These are phyloP conservation scores for Bimuria novae-zelandiae DNA, from an alignment of 2,329 filamentous ascomycete species.

Conservation along the genomic window DNA sequence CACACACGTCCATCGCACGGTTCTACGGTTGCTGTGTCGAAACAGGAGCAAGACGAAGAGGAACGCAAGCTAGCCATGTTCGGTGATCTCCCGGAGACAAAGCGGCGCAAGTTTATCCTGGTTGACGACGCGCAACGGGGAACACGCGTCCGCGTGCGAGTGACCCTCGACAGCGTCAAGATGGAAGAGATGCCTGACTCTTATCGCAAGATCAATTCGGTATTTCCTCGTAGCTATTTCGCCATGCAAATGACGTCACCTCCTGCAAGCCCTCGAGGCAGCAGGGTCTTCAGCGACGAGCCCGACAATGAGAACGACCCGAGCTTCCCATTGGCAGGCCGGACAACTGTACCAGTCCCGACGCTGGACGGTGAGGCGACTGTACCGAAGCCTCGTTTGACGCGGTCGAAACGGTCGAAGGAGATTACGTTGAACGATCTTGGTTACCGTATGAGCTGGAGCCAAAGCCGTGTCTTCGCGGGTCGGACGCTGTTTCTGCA, in stretches of 20 bases:
- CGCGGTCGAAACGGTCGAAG: conserved; percentile 70
- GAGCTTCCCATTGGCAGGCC: conserved; percentile 47
- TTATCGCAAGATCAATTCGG: conserved; percentile 86
- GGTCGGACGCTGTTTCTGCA: conserved; percentile 86
- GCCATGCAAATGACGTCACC: conserved; percentile 90
- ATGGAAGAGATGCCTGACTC: conserved; percentile 96
- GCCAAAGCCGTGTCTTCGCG: conserved; percentile 89
- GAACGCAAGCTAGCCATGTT: conserved; percentile 73
- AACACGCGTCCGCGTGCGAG: conserved; percentile 81
- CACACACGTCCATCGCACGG: conserved; percentile 50
- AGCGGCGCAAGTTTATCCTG: conserved; percentile 94
- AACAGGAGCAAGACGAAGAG: conserved; percentile 60
- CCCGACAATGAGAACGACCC: conserved; percentile 52
- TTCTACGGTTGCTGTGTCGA: conserved; percentile 49
- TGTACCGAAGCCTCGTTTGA: conserved; percentile 75
- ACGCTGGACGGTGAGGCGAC: conserved; percentile 73
- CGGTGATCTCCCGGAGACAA: conserved; percentile 84
- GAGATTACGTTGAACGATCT: conserved; percentile 93
- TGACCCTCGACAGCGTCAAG: conserved; percentile 90
- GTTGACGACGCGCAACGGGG: conserved; percentile 82
- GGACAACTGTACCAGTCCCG: conserved; percentile 54
- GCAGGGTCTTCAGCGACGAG: conserved; percentile 73
- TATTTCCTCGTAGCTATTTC: conserved; percentile 90
- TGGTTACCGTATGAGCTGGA: conserved; percentile 95
- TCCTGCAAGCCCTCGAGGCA: conserved; percentile 74